These are phyloP conservation scores for Candida tropicalis DNA, from an alignment of 1,139 yeast species.

Conservation along the genomic window DNA sequence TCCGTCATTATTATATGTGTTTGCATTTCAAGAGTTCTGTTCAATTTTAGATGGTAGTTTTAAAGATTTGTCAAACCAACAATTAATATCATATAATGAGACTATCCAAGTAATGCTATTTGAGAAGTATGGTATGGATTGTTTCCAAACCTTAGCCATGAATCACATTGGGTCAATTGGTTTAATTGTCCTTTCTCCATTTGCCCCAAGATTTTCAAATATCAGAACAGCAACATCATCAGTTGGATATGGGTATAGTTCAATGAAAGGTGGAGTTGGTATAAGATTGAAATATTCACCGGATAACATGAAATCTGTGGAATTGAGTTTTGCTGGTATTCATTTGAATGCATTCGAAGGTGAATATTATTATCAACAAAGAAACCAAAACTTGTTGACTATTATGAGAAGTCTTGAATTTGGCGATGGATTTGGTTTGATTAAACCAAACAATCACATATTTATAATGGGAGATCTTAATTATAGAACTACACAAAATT, in stretches of 20 bases:
- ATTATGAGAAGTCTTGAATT: slow-evolving; percentile 60
- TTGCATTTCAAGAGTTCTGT: slow-evolving; percentile 79
- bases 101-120: slow-evolving; percentile 44
- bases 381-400: slow-evolving; percentile 55
- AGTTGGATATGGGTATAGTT: slow-evolving; percentile 62
- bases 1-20: slow-evolving; percentile 53
- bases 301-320: slow-evolving; percentile 23
- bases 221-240: slow-evolving; percentile 38
- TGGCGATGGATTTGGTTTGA: slow-evolving; percentile 60
- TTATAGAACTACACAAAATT: slow-evolving; percentile 57
- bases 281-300: slow-evolving; percentile 47
- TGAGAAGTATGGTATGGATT: slow-evolving; percentile 27
- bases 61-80: slow-evolving; percentile 34
- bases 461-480: slow-evolving; percentile 85
- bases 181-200: slow-evolving; percentile 54
- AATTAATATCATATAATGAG: slow-evolving; percentile 44
- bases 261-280: slow-evolving; percentile 77
- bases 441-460: slow-evolving; percentile 58
- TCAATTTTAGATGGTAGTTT: slow-evolving; percentile 66
- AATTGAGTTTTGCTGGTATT: slow-evolving; percentile 64
- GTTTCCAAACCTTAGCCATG: slow-evolving; percentile 49
- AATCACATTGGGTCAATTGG: slow-evolving; percentile 69
- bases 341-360: slow-evolving; percentile 86
- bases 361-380: slow-evolving; percentile 36
- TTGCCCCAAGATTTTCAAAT: slow-evolving; percentile 32